Evolutionary conservation across 805 yeast genomes (phyloP).

Genomic region (Zygoascus flipseniorum): DNA sequence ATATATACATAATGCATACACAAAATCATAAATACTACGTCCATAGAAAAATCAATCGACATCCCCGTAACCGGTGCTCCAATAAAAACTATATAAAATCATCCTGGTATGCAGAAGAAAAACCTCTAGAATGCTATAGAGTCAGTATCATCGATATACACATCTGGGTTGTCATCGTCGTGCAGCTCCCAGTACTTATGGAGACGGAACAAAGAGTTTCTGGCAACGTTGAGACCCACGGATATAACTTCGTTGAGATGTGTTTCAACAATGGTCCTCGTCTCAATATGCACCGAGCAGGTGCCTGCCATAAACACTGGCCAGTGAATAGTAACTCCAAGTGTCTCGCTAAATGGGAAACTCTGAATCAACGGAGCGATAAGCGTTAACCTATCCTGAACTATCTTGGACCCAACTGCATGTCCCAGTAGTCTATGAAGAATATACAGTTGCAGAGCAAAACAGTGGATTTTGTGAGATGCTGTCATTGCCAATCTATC

Average conservation of each 20-base stretch:
- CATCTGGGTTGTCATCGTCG: conserved; percentile 5
- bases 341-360: conserved; percentile 8
- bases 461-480: conserved; percentile 10
- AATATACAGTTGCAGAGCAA: conserved; percentile 9
- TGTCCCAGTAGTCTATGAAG: conserved; percentile 2
- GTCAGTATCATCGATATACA: conserved; percentile 9
- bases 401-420: background rate
- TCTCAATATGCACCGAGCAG: conserved; percentile 7
- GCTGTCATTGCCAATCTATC: conserved; percentile 4
- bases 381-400: conserved; percentile 3
- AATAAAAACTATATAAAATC: too few species aligned
- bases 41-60: too few species aligned
- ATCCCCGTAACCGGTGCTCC: too few species aligned
- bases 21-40: too few species aligned
- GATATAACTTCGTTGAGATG: conserved; percentile 7
- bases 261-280: conserved; percentile 8
- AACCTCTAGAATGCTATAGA: conserved; percentile 7
- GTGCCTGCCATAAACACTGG: conserved; percentile 12
- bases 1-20: too few species aligned
- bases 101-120: too few species aligned
- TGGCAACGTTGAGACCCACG: conserved; percentile 10
- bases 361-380: conserved; percentile 2
- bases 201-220: conserved; percentile 13
- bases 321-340: conserved; percentile 15
- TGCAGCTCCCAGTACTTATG: conserved; percentile 12